These are phyloP conservation scores for Diaporthe ampelina DNA, from an alignment of 2,329 filamentous ascomycete species.

Conservation along the genomic window DNA sequence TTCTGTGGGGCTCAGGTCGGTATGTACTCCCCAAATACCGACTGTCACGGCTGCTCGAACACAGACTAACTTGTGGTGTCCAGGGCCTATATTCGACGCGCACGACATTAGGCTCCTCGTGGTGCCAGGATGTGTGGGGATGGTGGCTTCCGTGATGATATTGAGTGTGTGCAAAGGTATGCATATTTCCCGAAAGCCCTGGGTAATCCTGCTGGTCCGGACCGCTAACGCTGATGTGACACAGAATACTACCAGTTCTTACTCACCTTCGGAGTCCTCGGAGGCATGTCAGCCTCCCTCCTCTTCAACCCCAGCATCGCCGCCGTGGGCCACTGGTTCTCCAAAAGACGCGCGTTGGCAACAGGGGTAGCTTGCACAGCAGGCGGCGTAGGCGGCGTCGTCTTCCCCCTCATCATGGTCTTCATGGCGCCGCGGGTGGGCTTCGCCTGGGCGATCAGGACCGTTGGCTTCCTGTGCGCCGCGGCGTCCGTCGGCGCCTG, in stretches of 20 bases:
- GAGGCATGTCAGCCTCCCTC: slow-evolving; percentile 80
- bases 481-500: slow-evolving; percentile 60
- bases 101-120: slow-evolving; percentile 84
- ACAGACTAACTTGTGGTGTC: slow-evolving; percentile 67
- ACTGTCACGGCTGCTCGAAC: neutral
- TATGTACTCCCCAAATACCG: neutral
- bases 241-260: slow-evolving; percentile 87
- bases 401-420: slow-evolving; percentile 71
- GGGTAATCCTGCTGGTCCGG: neutral
- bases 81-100: slow-evolving; percentile 90
- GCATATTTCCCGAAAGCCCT: slow-evolving; percentile 42
- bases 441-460: slow-evolving; percentile 67
- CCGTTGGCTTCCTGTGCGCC: slow-evolving; percentile 64
- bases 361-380: slow-evolving; percentile 87
- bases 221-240: rapidly evolving
- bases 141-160: slow-evolving; percentile 75
- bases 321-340: slow-evolving; percentile 87
- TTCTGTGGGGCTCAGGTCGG: slow-evolving; percentile 71
- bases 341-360: slow-evolving; percentile 79
- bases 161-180: slow-evolving; percentile 78
- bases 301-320: slow-evolving; percentile 89
- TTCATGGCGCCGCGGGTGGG: slow-evolving; percentile 64
- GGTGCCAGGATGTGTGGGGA: slow-evolving; percentile 73
- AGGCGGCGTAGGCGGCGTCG: slow-evolving; percentile 77
- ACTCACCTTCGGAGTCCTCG: slow-evolving; percentile 81